Percentiles rank a stretch among this genome's conserved stretches.
Conservation (phyloP, 1,284 basidiomycete genomes). For the Marasmius fiardii region DNA sequence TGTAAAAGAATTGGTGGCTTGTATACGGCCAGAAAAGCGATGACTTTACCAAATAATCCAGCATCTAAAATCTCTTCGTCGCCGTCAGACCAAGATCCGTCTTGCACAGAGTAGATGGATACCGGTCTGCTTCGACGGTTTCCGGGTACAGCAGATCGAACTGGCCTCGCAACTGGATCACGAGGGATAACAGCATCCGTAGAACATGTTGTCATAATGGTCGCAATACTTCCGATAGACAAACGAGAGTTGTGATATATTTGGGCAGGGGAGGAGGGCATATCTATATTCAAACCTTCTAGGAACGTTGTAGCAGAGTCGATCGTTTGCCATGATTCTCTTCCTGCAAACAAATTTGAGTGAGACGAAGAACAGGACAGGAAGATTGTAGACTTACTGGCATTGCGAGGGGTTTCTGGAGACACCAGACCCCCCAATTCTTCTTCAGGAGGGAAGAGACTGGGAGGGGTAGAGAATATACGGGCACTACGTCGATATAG, state of each 20-base stretch:
- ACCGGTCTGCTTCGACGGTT: conserved; percentile 28
- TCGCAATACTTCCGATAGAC: conserved; percentile 57
- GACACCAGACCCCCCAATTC: conserved; percentile 2
- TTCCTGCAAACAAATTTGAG: conserved; percentile 22
- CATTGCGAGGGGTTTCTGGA: conserved; percentile 15
- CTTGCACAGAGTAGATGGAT: conserved; percentile 28
- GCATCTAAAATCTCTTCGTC: conserved; percentile 46
- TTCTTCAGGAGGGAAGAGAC: background rate
- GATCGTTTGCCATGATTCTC: conserved; percentile 44
- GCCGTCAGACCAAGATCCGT: conserved; percentile 38
- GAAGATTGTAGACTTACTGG: conserved; percentile 1
- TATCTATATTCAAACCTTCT: conserved; percentile 38
- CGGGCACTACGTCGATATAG: conserved; percentile 15
- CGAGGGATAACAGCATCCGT: conserved; percentile 24
- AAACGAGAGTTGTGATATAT: conserved; percentile 30
- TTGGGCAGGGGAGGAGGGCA: conserved; percentile 33
- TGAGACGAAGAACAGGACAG: background rate
- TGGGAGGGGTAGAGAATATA: conserved; percentile 23
- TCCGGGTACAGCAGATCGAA: background rate
- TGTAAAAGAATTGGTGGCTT: conserved; percentile 18
- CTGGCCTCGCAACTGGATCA: background rate
- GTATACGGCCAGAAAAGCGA: background rate
- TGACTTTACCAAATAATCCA: conserved; percentile 42
- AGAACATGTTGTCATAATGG: conserved; percentile 26
- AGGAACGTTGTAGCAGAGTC: conserved; percentile 35